Base-by-base conservation (phyloP, 2,329 filamentous ascomycete genomes). In the Tricladium varicosporioides region DNA sequence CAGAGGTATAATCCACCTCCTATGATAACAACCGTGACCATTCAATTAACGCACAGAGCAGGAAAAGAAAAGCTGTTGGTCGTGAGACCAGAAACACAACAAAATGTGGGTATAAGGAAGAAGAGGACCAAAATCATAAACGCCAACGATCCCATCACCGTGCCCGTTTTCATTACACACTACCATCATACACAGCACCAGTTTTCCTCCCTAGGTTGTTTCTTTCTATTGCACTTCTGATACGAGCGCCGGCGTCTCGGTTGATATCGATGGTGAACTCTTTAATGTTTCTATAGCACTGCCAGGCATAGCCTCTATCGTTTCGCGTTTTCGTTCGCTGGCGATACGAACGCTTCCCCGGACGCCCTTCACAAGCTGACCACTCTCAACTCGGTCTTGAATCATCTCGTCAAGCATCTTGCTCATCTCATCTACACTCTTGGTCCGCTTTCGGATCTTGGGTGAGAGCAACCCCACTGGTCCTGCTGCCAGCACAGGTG, bases 351-450 rank as follows among this genome's bases (percentile, higher is more conserved):
- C 81, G 67, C 86, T 91, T 43, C 87, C 88, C 59, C 86, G 79
- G 51, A 76, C 75, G 52, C 86, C 81, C 66, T 88, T 84, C 31
- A 90, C 78, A 18, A 91, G 75, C 54, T 90, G 84, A 18, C 89
- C 90, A 52, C 80, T 85, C 65, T 94, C 89, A 53, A 95, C 88
- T 57, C 89, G 85, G 69, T 93, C 89, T 69, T 92, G 89, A 58
- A 97, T 94, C 93, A 97, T 97, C 74, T 96, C 91, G 67, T 97
- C 93, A 22, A 97, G 81, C 76, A 97, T 92, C 67, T 86, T 85
- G 64, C 90, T 96, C 86, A 97, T 92, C 73, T 96, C 92, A 65
- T 96, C 92, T 33, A 94, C 88, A 63, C 89, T 91, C 76, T 82
- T 85, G 11, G 78, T 69, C 16, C 65, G 57, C 53, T 65, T 66